Conservation (phyloP, 768 basidiomycete species). For the Plicaturopsis crispa region DNA sequence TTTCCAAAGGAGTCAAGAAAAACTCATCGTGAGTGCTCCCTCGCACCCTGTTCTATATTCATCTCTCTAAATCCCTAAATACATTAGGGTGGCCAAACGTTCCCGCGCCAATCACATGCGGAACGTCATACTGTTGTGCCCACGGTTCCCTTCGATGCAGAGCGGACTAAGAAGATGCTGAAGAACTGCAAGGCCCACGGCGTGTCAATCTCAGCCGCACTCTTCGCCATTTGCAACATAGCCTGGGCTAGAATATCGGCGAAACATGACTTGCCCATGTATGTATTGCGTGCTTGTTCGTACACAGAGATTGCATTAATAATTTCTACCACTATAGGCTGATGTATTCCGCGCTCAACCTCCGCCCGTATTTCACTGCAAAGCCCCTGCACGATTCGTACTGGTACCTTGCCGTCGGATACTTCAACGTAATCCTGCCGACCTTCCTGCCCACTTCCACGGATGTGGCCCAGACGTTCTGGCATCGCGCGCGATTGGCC, state of each 20-base stretch:
- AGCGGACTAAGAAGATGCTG: slow-evolving; percentile 54
- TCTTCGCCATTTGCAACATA: slow-evolving; percentile 70
- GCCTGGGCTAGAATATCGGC: slow-evolving; percentile 56
- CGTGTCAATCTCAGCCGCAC: slow-evolving; percentile 66
- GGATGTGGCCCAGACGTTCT: slow-evolving; percentile 44
- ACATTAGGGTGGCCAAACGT: slow-evolving; percentile 68
- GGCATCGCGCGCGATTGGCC: slow-evolving; percentile 65
- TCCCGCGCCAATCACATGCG: slow-evolving; percentile 41
- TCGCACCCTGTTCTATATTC: no score
- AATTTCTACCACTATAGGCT: slow-evolving; percentile 31
- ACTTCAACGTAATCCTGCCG: slow-evolving; percentile 78
- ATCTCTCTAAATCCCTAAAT: no score
- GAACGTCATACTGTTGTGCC: slow-evolving; percentile 61
- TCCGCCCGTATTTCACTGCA: slow-evolving; percentile 50
- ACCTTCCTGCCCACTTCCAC: slow-evolving; percentile 49
- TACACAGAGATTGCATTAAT: not conserved
- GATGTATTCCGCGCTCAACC: slow-evolving; percentile 84
- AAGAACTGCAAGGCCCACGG: slow-evolving; percentile 63
- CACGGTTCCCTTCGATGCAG: slow-evolving; percentile 49
- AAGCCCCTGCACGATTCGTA: slow-evolving; percentile 51
- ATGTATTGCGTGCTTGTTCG: not conserved
- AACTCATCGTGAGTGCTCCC: slow-evolving; percentile 49
- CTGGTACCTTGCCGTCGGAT: slow-evolving; percentile 77
- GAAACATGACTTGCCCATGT: slow-evolving; percentile 39
- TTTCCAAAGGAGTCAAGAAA: slow-evolving; percentile 44